Evolutionary conservation across 352 stramenopile genomes (phyloP), one percentile per base, ranked within the genome.

Genomic region (Blastocystis sp.): DNA sequence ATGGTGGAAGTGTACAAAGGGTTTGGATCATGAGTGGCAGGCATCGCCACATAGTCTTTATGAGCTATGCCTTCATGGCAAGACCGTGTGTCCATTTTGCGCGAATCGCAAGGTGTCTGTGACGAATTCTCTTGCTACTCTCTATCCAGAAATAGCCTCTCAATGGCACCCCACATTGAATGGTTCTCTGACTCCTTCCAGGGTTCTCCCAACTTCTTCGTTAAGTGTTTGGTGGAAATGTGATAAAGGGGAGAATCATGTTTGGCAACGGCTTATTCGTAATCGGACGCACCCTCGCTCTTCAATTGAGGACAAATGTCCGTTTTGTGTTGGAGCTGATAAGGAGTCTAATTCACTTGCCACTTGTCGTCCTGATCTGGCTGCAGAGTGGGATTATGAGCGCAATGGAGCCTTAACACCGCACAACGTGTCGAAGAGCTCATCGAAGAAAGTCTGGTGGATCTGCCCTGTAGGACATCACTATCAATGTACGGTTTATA

Each of bases 101-200:
- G 42, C 27, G 46, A 83, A 83, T 43, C 49, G 46, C 1, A 83
- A 46, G 49, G 71, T 83, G 6, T 83, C 71, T 16, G 71, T 83
- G 7, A 83, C 71, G 1, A 83, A 83, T 43, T 83, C 71, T 0
- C 51, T 83, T 6, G 49, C 71, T 6, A 83, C 71, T 11, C 71
- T 83, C 6, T 83, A 66, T 37, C 71, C 71, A 1, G 71, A 83
- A n/a, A 83, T 83, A 14, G 71, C 71, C 14, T 65, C 71, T 1
- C 71, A 83, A 32, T 83, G 71, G 71, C 71, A 83, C n/a, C 71
- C 71, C 16, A 83, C 71, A 27, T n/a, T 27, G n/a, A 83, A 83
- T 43, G 46, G 46, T 32, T 14, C 42, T 24, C 24, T 83, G 49
- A 37, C 5, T 66, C 71, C 71, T 6, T 83, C 71, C 0, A 67